These are phyloP conservation scores for Eucalyptus caleyi DNA, from an alignment of 345 rosid genomes.

Conservation along the genomic window DNA sequence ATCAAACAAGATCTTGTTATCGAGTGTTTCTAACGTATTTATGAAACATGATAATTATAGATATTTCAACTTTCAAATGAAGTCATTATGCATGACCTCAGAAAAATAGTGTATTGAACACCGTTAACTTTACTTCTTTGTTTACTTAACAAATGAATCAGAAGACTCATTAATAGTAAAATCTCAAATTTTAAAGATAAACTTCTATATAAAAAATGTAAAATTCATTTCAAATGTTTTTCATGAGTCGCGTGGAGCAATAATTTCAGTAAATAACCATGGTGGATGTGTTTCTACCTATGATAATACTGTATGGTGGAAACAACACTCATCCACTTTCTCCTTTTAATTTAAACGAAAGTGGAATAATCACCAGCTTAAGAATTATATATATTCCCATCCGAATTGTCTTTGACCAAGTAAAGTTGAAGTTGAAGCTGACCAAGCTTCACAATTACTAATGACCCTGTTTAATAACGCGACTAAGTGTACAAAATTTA, in stretches of 20 bases:
- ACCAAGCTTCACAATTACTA: not conserved
- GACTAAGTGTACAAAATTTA: not conserved
- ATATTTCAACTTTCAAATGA: not conserved
- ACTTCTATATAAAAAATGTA: too few relatives aligned
- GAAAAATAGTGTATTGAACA: not conserved
- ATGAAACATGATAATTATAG: not conserved
- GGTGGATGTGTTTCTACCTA: not conserved
- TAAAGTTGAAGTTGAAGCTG: not conserved
- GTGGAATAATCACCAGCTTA: not conserved
- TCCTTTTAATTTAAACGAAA: not conserved
- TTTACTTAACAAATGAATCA: not conserved
- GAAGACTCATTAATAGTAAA: not conserved
- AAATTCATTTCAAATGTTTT: not conserved
- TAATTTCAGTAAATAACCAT: not conserved
- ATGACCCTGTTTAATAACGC: not conserved
- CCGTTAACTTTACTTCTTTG: not conserved
- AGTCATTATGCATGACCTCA: not conserved
- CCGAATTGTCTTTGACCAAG: not conserved
- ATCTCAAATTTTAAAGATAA: not conserved
- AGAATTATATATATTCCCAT: not conserved
- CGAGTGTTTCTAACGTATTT: not conserved
- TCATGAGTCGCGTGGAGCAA: not conserved
- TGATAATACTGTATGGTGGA: not conserved
- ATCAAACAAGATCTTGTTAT: not conserved
- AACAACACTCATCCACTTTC: not conserved